Conservation (phyloP, 345 rosid species). For the Durio zibethinus region DNA sequence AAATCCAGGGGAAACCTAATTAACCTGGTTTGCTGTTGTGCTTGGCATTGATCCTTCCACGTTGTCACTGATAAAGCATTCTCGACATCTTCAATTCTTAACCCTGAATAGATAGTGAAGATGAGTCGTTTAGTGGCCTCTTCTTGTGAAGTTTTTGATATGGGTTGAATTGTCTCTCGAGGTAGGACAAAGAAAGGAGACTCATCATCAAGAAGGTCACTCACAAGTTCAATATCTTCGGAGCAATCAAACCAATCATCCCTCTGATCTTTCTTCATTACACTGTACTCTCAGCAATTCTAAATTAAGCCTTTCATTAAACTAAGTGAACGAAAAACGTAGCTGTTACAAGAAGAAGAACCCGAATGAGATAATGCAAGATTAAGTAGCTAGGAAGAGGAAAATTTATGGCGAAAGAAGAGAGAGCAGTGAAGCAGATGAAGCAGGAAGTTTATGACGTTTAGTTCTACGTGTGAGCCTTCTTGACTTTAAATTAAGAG, state of each 20-base stretch:
- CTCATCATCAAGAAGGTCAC: slow-evolving; percentile 49
- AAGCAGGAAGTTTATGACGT: slow-evolving; percentile 27
- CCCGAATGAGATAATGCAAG: neutral
- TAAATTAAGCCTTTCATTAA: neutral
- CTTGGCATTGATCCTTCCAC: slow-evolving; percentile 22
- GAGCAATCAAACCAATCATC: slow-evolving; percentile 21
- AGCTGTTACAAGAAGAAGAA: slow-evolving; percentile 12
- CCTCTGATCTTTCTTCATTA: slow-evolving; percentile 33
- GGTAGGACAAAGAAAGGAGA: slow-evolving; percentile 44
- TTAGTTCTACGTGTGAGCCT: slow-evolving; percentile 9
- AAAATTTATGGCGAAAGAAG: slow-evolving; percentile 12
- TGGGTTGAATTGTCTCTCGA: slow-evolving; percentile 17
- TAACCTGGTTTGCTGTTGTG: slow-evolving; percentile 33
- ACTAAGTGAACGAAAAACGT: neutral
- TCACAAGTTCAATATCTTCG: slow-evolving; percentile 45
- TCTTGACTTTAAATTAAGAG: slow-evolving; percentile 21
- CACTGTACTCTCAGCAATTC: neutral
- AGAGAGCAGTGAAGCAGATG: slow-evolving; percentile 51
- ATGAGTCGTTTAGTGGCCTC: slow-evolving; percentile 27
- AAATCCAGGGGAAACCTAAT: neutral
- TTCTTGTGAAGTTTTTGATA: slow-evolving; percentile 21
- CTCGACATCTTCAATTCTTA: slow-evolving; percentile 51
- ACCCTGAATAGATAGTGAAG: slow-evolving; percentile 49
- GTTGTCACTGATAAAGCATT: slow-evolving; percentile 37
- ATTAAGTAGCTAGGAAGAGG: slow-evolving; percentile 13